Evolutionary conservation across 805 yeast genomes (phyloP).

Genomic region (Wickerhamiella occidentalis): DNA sequence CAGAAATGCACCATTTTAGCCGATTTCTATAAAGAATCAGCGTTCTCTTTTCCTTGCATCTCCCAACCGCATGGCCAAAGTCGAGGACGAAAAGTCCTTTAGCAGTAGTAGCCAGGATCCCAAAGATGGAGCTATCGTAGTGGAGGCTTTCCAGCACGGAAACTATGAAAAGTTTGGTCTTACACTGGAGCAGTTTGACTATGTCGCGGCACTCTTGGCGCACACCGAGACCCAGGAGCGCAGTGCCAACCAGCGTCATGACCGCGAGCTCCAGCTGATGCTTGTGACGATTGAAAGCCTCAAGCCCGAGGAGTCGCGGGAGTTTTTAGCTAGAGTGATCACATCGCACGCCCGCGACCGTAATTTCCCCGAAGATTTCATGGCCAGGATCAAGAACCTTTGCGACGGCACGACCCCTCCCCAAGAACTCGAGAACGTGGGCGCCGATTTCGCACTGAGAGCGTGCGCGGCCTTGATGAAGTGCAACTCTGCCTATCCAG

Average conservation of each 20-base stretch:
- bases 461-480: slow-evolving; percentile 34
- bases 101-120: neutral
- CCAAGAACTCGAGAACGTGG: slow-evolving; percentile 1
- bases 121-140: neutral
- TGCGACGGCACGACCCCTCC: neutral
- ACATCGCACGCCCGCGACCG: slow-evolving; percentile 6
- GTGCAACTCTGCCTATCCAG: slow-evolving; percentile 45
- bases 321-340: neutral
- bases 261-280: neutral
- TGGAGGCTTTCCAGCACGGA: neutral
- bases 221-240: neutral
- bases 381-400: neutral
- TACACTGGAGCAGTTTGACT: slow-evolving; percentile 2
- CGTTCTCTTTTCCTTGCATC: too few species aligned
- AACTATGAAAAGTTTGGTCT: slow-evolving; percentile 2
- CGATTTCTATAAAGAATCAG: neutral
- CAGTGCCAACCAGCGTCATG: slow-evolving; percentile 4
- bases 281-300: neutral
- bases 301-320: neutral
- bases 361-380: slow-evolving; percentile 7
- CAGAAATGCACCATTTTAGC: neutral
- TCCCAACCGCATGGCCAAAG: neutral
- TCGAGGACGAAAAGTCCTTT: neutral
- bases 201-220: neutral
- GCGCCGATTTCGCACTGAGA: slow-evolving; percentile 19